Conservation (phyloP, 2,329 filamentous ascomycete species). For the Sclerotinia glacialis region DNA sequence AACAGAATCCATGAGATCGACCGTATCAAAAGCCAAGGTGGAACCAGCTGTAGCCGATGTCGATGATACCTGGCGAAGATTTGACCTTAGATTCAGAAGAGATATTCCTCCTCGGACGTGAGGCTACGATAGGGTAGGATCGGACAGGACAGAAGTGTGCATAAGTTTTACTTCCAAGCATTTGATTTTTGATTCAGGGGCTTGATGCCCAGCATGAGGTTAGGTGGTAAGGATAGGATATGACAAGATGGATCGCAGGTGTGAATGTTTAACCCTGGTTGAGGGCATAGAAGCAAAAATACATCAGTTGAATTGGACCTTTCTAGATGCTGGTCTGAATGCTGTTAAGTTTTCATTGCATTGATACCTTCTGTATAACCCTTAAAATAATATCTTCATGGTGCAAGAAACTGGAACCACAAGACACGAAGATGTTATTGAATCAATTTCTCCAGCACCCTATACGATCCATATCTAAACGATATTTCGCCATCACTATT, state of each 20-base stretch:
- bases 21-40: too few species aligned
- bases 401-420: too few species aligned
- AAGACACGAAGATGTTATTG: neutral
- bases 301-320: neutral
- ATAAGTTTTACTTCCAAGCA: neutral
- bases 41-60: too few species aligned
- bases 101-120: neutral
- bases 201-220: too few species aligned
- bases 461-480: too few species aligned
- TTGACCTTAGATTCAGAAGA: neutral
- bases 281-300: neutral
- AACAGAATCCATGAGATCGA: too few species aligned
- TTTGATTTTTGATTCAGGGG: too few species aligned
- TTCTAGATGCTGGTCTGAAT: neutral
- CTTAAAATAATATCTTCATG: too few species aligned
- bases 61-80: neutral
- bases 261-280: too few species aligned
- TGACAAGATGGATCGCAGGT: too few species aligned
- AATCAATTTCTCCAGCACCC: neutral
- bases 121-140: neutral
- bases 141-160: neutral
- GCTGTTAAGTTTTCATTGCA: neutral
- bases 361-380: neutral
- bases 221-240: too few species aligned
- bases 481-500: neutral